Conservation (phyloP, 805 yeast genomes). For the Wickerhamiella galacta region DNA sequence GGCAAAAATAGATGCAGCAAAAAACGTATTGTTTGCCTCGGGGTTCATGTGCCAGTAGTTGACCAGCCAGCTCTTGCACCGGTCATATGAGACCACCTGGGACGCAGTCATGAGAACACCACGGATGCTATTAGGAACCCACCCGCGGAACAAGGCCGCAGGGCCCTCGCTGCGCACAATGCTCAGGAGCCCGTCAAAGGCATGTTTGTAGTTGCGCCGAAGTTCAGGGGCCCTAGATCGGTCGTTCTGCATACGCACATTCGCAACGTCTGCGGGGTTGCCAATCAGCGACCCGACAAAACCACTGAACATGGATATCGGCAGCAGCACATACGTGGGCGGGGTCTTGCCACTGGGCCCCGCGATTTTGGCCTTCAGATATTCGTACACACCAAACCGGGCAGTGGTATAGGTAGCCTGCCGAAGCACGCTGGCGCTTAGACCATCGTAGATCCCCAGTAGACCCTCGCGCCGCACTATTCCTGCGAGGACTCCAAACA, state of each 20-base stretch:
- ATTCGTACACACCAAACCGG: slow-evolving; percentile 74
- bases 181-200: slow-evolving; percentile 54
- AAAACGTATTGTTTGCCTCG: slow-evolving; percentile 51
- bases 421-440: slow-evolving; percentile 64
- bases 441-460: slow-evolving; percentile 58
- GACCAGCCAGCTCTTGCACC: slow-evolving; percentile 47
- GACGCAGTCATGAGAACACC: slow-evolving; percentile 83
- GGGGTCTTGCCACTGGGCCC: slow-evolving; percentile 30
- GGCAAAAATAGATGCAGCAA: slow-evolving; percentile 60
- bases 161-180: slow-evolving; percentile 46
- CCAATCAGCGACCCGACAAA: slow-evolving; percentile 74
- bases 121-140: slow-evolving; percentile 59
- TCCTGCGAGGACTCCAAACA: slow-evolving; percentile 42
- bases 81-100: slow-evolving; percentile 76
- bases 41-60: slow-evolving; percentile 35
- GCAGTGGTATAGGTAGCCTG: slow-evolving; percentile 82
- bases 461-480: slow-evolving; percentile 46
- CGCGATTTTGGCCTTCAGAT: slow-evolving; percentile 38
- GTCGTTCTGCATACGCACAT: slow-evolving; percentile 85
- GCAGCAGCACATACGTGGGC: slow-evolving; percentile 43
- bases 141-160: slow-evolving; percentile 48
- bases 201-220: slow-evolving; percentile 61
- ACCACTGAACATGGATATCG: slow-evolving; percentile 75
- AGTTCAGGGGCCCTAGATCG: slow-evolving; percentile 44
- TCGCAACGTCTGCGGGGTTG: slow-evolving; percentile 75